A percentile compares a stretch with the other conserved stretches of the same genome.
These are phyloP conservation scores for Suillus variegatus DNA, from an alignment of 768 basidiomycete genomes.

Conservation along the genomic window DNA sequence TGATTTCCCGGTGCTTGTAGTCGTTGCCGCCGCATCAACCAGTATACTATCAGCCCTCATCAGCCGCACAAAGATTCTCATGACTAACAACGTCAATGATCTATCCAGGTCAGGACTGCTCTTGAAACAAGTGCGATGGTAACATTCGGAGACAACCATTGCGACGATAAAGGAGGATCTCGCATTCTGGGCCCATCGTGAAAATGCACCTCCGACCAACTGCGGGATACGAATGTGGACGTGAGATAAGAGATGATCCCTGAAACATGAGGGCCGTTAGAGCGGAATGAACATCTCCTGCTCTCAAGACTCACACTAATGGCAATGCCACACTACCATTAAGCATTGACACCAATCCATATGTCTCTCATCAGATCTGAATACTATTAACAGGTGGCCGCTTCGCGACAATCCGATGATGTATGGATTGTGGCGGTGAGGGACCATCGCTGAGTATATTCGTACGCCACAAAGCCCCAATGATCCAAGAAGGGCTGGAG, in stretches of 20 bases:
- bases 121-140: slow-evolving; percentile 10
- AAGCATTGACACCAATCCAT: not conserved
- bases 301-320: not conserved
- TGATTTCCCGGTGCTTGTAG: slow-evolving; percentile 25
- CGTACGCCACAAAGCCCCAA: slow-evolving; percentile 32
- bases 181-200: slow-evolving; percentile 14
- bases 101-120: slow-evolving; percentile 8
- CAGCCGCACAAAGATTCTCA: slow-evolving; percentile 24
- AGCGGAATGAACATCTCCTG: not conserved
- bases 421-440: slow-evolving; percentile 18
- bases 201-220: slow-evolving; percentile 7
- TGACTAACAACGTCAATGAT: slow-evolving; percentile 15
- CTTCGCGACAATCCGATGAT: slow-evolving; percentile 5
- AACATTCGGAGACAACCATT: slow-evolving; percentile 11
- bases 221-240: slow-evolving; percentile 1
- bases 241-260: slow-evolving; percentile 7
- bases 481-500: slow-evolving; percentile 18
- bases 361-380: slow-evolving; percentile 2
- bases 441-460: slow-evolving; percentile 17
- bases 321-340: not conserved
- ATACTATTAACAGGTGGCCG: not conserved
- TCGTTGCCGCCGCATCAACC: slow-evolving; percentile 14
- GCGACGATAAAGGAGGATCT: slow-evolving; percentile 19
- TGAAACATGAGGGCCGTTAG: slow-evolving; percentile 3
- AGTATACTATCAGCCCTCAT: slow-evolving; percentile 7